Base-by-base conservation (phyloP, 225 moss, liverwort and hornwort genomes). In the Sphagnum contortum region DNA sequence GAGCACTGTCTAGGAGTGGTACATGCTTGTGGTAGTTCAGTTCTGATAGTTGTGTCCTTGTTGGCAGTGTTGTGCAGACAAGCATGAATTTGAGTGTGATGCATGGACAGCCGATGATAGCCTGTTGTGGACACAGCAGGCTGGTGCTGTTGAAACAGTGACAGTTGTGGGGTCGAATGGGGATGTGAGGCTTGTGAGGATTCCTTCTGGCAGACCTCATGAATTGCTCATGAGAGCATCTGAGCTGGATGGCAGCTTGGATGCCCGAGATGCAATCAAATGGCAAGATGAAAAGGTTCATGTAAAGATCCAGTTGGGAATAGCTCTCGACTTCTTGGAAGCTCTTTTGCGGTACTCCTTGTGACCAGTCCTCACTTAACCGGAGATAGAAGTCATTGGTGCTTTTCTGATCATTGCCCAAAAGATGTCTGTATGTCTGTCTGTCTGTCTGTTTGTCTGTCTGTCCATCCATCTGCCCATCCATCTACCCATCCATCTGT, bases 201-300 rank as follows among this genome's bases (percentile, higher is more conserved):
- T 98, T 49, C 96, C 96, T 10, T 98, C 93, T 57, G 96, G 96
- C 69, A 91, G 96, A 77, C 83, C 93, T 61, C 81, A 89, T 57
- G 96, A 98, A 72, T 89, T 98, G 62, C 65, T 91, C 66, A 91
- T 91, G 75, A 86, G 81, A 77, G 93, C 93, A 67, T 29, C 29
- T 29, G 82, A 88, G 63, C 92, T 90, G 71, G 93, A 91, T 81
- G 96, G 93, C 58, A 93, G 93, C 72, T 75, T 98, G 77, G 93
- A 98, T 81, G 96, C 96, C 7, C 93, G 89, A 73, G 93, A 98
- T 60, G 96, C 92, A 44, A 98, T 98, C 49, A 87, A 89, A 68
- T 98, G 96, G 96, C 90, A 93, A 66, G 96, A 98, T 77, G 90
- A 91, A 69, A 91, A 87, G 74, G 90, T 98, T 66, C 96, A 92